Percentiles rank a stretch among this genome's conserved stretches.
Conservation (phyloP, 345 rosid genomes). For the Populus simonii region DNA sequence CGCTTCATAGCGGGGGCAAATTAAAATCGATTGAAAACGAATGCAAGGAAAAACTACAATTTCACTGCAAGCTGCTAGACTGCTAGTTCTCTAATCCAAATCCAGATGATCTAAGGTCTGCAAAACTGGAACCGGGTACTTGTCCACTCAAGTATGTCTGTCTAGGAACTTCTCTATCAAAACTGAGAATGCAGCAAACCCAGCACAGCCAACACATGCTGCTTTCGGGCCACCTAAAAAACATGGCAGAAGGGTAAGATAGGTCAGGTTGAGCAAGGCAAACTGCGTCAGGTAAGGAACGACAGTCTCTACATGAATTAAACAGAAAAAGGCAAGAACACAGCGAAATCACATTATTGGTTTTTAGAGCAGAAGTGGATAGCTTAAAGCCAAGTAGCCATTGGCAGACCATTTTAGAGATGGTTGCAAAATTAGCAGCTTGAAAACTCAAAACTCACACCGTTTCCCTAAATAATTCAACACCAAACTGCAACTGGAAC, state of each 20-base stretch:
- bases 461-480: neutral
- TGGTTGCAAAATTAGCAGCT: neutral
- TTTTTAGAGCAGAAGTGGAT: neutral
- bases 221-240: constrained; percentile 81
- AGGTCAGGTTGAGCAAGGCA: neutral
- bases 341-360: neutral
- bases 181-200: constrained; percentile 94
- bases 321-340: neutral
- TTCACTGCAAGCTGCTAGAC: neutral
- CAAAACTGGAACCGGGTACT: neutral
- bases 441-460: neutral
- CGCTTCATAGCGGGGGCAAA: neutral
- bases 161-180: constrained; percentile 89
- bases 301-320: neutral
- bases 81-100: neutral
- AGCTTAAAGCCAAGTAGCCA: neutral
- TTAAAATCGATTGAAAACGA: neutral
- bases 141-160: constrained; percentile 49
- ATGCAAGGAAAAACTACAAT: neutral
- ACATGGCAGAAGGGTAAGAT: neutral
- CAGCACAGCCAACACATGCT: constrained; percentile 86
- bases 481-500: neutral
- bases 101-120: neutral
- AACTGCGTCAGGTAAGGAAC: neutral
- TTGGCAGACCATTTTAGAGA: neutral